Percentiles rank a stretch among this genome's conserved stretches.
These are phyloP conservation scores for Panicum hallii DNA, from an alignment of 202 grass and related monocot genomes.

Conservation along the genomic window DNA sequence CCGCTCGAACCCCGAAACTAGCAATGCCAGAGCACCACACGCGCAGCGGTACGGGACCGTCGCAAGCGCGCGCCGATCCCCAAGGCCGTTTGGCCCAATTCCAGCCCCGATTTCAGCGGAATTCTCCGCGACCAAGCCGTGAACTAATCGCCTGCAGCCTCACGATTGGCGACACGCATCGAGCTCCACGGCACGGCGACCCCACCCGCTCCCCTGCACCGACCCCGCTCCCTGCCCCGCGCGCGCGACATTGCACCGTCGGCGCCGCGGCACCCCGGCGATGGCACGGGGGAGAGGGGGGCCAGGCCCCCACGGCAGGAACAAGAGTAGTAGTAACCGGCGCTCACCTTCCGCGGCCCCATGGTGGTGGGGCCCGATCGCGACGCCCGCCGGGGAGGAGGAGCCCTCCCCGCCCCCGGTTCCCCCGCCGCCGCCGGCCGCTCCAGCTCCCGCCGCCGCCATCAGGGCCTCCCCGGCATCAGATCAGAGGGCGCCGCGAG, in stretches of 20 bases:
- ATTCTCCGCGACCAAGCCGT: no score
- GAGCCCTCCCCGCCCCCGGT: slow-evolving; percentile 14
- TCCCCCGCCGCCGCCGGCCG: not conserved
- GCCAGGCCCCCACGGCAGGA: not conserved
- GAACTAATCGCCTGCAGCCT: not conserved
- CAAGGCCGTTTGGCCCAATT: not conserved
- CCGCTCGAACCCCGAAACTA: not conserved
- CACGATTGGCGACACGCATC: not conserved
- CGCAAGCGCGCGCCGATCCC: not conserved
- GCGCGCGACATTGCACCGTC: slow-evolving; percentile 35
- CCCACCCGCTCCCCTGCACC: not conserved
- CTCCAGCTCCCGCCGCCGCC: slow-evolving; percentile 30
- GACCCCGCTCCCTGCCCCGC: not conserved
- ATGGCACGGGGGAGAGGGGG: not conserved
- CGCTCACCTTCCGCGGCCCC: slow-evolving; percentile 36
- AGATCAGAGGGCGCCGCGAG: slow-evolving; percentile 37
- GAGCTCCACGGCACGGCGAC: not conserved
- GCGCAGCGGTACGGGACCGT: not conserved
- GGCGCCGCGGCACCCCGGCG: not conserved
- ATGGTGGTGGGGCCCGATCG: slow-evolving; percentile 49
- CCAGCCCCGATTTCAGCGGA: not conserved
- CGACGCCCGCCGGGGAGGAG: slow-evolving; percentile 15
- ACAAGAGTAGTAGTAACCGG: not conserved
- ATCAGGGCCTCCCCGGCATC: slow-evolving; percentile 44
- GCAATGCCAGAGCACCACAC: slow-evolving; percentile 11